These are phyloP conservation scores for Zymoseptoria crescenta DNA, from an alignment of 2,329 filamentous ascomycete genomes.

Conservation along the genomic window DNA sequence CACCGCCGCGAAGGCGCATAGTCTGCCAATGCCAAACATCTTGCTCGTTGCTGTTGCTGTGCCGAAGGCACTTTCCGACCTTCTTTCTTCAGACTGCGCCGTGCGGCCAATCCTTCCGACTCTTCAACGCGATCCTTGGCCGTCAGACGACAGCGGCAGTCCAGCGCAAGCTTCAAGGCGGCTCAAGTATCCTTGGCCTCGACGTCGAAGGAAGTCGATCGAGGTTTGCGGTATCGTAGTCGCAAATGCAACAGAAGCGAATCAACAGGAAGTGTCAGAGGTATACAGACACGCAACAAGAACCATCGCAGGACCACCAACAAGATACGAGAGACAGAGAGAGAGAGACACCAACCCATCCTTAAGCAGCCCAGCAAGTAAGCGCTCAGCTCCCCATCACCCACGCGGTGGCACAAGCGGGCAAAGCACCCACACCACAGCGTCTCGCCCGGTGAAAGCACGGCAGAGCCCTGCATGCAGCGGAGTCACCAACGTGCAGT, in stretches of 20 bases:
- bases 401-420: not conserved
- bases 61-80: not conserved
- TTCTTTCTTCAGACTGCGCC: not conserved
- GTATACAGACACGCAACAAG: not conserved
- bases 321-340: not conserved
- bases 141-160: not conserved
- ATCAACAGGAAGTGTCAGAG: not conserved
- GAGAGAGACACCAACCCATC: not conserved
- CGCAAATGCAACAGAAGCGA: not conserved
- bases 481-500: not conserved
- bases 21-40: constrained; percentile 6
- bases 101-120: not conserved
- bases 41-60: constrained; percentile 1
- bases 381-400: not conserved
- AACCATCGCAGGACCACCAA: not conserved
- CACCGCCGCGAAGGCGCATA: constrained; percentile 5
- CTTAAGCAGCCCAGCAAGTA: not conserved
- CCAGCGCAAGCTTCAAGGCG: not conserved
- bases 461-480: not conserved
- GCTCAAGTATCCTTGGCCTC: not conserved
- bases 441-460: not conserved
- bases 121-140: not conserved
- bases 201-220: not conserved
- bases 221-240: not conserved
- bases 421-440: not conserved